Evolutionary conservation across 2,329 filamentous ascomycete genomes (phyloP).

Genomic region (Sporothrix dimorphospora): DNA sequence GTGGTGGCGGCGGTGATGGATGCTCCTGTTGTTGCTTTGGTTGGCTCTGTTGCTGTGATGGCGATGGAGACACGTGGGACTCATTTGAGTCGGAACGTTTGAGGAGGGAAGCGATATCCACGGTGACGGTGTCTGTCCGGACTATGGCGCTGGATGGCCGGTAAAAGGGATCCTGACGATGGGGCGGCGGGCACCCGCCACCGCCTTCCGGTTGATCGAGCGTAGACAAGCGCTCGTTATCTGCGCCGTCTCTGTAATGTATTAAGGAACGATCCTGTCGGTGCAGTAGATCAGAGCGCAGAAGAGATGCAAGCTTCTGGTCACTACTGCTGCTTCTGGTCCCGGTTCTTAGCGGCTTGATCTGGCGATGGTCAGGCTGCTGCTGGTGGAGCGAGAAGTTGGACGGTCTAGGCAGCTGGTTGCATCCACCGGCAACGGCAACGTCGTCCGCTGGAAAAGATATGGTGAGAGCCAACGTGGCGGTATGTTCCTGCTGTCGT

Average conservation of each 20-base stretch:
- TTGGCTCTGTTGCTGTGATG: not conserved
- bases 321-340: slow-evolving; percentile 14
- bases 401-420: slow-evolving; percentile 11
- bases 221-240: not conserved
- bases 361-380: not conserved
- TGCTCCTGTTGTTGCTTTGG: not conserved
- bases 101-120: slow-evolving; percentile 94
- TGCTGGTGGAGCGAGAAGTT: slow-evolving; percentile 16
- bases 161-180: not conserved
- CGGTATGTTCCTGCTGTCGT: slow-evolving; percentile 12
- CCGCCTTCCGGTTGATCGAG: slow-evolving; percentile 8
- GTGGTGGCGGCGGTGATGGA: not conserved
- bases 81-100: slow-evolving; percentile 75
- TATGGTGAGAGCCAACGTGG: slow-evolving; percentile 33
- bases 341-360: slow-evolving; percentile 2
- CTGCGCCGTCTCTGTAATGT: not conserved
- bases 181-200: slow-evolving; percentile 24
- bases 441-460: slow-evolving; percentile 27
- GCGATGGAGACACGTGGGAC: slow-evolving; percentile 53
- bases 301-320: not conserved
- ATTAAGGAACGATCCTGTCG: not conserved
- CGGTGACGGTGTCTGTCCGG: slow-evolving; percentile 64
- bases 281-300: not conserved
- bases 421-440: slow-evolving; percentile 27
- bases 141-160: slow-evolving; percentile 41